A percentile compares a stretch with the other conserved stretches of the same genome.
Conservation (phyloP, 805 yeast genomes). For the Suhomyces sp. region DNA sequence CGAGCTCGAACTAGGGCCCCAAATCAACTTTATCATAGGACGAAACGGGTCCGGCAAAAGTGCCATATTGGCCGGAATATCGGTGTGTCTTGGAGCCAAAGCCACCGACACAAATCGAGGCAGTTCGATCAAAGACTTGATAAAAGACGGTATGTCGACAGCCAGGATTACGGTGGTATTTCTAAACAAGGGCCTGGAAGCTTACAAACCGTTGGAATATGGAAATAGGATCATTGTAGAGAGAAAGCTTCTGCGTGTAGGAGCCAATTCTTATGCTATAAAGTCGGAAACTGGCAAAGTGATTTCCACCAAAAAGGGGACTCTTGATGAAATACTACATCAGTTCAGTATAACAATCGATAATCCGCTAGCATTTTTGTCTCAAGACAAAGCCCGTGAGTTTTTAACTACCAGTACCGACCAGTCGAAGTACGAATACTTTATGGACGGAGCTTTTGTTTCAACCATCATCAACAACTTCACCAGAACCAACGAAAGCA, state of each 20-base stretch:
- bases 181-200: conserved; percentile 62
- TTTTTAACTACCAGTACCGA: conserved; percentile 78
- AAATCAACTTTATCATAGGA: conserved; percentile 83
- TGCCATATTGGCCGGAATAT: conserved; percentile 82
- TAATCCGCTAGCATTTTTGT: conserved; percentile 87
- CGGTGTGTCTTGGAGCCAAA: conserved; percentile 84
- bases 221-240: conserved; percentile 73
- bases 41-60: conserved; percentile 90
- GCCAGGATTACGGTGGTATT: conserved; percentile 66
- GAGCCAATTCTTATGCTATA: conserved; percentile 52
- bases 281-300: conserved; percentile 49
- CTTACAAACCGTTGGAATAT: conserved; percentile 59
- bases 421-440: conserved; percentile 66
- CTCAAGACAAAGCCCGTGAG: conserved; percentile 92
- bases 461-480: conserved; percentile 62
- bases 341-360: conserved; percentile 75
- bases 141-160: conserved; percentile 71
- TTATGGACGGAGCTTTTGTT: conserved; percentile 77
- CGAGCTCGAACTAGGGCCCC: conserved; percentile 70
- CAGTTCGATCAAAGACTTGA: conserved; percentile 60
- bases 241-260: conserved; percentile 56
- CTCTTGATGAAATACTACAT: conserved; percentile 65
- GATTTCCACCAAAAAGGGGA: conserved; percentile 59
- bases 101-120: conserved; percentile 90
- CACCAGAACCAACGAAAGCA: conserved; percentile 26